Percentiles rank a stretch among this genome's conserved stretches.
phyloP scores from a whole-genome alignment of 768 basidiomycete species.

The Cystofilobasidium bisporidii region DNA sequence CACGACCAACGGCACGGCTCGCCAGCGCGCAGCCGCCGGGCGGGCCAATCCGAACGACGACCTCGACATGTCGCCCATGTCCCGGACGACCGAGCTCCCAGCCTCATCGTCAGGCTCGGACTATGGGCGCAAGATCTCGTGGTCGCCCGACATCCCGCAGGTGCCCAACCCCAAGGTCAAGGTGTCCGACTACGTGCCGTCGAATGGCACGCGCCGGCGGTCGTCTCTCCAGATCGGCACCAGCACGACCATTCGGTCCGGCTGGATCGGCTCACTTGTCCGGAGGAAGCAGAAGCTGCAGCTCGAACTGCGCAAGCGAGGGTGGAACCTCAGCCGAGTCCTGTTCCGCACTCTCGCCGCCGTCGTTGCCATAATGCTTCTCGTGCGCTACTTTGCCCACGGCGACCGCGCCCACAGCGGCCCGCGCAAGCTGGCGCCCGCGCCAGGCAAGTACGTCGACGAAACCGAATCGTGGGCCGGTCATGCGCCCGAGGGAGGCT shows the following conservation, averaged over 20 bases:
- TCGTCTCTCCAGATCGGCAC: conserved; percentile 1
- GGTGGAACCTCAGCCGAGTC: conserved; percentile 7
- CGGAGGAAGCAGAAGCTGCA: conserved; percentile 11
- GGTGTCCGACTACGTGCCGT: conserved; percentile 13
- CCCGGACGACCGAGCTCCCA: neutral
- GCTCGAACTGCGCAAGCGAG: conserved; percentile 11
- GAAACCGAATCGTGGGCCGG: neutral
- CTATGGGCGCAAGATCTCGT: conserved; percentile 5
- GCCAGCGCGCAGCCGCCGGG: neutral
- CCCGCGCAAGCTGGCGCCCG: neutral
- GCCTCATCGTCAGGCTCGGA: neutral
- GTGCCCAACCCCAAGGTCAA: conserved; percentile 6
- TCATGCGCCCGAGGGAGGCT: neutral
- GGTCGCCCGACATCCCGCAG: conserved; percentile 4
- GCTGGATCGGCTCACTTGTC: conserved; percentile 13
- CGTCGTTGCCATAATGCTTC: neutral
- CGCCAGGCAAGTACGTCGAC: conserved; percentile 6
- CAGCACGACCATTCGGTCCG: conserved; percentile 11
- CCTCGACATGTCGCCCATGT: neutral
- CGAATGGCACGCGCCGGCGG: conserved; percentile 4
- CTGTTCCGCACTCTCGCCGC: conserved; percentile 10
- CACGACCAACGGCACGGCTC: neutral
- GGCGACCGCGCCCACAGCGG: neutral
- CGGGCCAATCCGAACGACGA: neutral
- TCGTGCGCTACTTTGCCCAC: conserved; percentile 4